Conservation (phyloP, 2,329 filamentous ascomycete genomes). For the Periglandula ipomoeae region DNA sequence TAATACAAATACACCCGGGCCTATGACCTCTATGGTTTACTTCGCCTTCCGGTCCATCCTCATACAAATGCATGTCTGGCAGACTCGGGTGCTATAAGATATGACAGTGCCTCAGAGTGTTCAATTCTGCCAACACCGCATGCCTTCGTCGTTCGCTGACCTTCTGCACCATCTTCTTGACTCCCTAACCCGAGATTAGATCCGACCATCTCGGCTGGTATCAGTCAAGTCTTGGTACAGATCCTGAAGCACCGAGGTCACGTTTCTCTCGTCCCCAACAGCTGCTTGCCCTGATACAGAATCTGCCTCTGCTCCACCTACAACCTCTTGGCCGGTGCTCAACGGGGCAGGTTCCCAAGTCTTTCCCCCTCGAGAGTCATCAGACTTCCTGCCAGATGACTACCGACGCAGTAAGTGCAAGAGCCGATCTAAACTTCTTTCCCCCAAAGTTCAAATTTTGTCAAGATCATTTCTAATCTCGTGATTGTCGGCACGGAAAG, state of each 20-base stretch:
- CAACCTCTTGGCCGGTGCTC: constrained; percentile 1
- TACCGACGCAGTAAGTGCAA: constrained; percentile 14
- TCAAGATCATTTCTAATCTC: neutral
- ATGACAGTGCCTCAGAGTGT: neutral
- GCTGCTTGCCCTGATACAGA: neutral
- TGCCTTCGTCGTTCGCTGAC: neutral
- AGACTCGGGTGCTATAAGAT: neutral
- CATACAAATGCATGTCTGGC: neutral
- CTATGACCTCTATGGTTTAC: neutral
- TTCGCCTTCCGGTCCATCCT: neutral
- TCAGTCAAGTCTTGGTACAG: neutral
- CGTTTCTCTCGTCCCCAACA: neutral
- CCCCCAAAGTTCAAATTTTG: neutral
- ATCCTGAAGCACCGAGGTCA: neutral
- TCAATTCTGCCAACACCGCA: neutral
- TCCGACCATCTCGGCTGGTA: neutral
- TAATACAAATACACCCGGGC: neutral
- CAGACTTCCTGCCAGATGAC: constrained; percentile 12
- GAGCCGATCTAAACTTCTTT: neutral
- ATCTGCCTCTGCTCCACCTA: neutral
- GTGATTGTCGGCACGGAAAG: constrained; percentile 13
- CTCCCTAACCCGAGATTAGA: neutral
- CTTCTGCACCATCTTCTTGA: neutral
- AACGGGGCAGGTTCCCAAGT: neutral
- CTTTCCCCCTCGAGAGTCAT: neutral